Conservation (phyloP, 2,329 filamentous ascomycete genomes). For the Ascochyta fabae region DNA sequence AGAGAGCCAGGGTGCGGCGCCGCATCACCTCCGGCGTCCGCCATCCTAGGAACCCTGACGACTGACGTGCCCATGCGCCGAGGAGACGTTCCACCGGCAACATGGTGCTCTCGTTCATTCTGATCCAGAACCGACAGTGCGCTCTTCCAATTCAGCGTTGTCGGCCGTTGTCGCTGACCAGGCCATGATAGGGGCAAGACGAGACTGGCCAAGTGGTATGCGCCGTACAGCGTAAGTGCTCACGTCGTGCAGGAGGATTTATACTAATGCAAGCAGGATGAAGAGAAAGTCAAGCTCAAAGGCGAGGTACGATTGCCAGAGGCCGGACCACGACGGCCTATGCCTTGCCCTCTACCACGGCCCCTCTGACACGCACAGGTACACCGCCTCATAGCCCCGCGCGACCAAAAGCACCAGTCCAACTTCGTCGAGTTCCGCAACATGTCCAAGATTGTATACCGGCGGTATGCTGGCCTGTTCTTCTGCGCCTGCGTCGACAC, state of each 20-base stretch:
- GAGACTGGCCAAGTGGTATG: conserved; percentile 98
- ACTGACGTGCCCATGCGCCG: conserved; percentile 17
- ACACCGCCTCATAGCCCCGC: conserved; percentile 94
- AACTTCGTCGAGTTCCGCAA: conserved; percentile 97
- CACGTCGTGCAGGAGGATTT: not conserved
- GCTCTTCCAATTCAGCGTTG: conserved; percentile 15
- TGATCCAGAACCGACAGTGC: conserved; percentile 89
- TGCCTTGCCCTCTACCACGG: not conserved
- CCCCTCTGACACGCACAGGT: conserved; percentile 62
- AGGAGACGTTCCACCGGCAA: conserved; percentile 13
- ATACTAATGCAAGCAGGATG: conserved; percentile 65
- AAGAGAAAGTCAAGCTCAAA: conserved; percentile 98
- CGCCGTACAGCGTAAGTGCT: conserved; percentile 77
- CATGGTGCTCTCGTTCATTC: conserved; percentile 81
- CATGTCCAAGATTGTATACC: conserved; percentile 91
- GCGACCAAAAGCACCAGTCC: conserved; percentile 99
- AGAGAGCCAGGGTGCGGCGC: not conserved
- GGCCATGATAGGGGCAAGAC: conserved; percentile 81
- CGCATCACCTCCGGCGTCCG: conserved; percentile 8
- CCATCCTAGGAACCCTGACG: conserved; percentile 8
- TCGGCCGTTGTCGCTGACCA: conserved; percentile 11
- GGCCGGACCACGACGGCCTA: not conserved
- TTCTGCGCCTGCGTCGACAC: conserved; percentile 99
- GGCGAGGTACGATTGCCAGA: conserved; percentile 71
- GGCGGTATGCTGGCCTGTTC: conserved; percentile 96